phyloP scores from a whole-genome alignment of 768 basidiomycete genomes.

The Tylopilus intermedius region DNA sequence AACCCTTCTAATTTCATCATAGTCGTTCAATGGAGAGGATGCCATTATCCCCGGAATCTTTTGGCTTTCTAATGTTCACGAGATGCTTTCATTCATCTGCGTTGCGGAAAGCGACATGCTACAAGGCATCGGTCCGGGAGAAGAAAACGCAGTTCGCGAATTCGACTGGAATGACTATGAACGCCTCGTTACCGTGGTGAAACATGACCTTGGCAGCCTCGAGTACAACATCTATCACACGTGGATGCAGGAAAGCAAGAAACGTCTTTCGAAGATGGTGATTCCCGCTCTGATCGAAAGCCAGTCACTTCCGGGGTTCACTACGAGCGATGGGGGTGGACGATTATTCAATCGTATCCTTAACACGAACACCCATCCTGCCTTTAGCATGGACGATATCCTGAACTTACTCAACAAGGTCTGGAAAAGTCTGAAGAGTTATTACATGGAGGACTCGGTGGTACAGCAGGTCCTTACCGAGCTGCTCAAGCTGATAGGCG shows the following conservation, averaged over 20 bases:
- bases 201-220: conserved; percentile 95
- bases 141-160: conserved; percentile 83
- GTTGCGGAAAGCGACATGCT: conserved; percentile 99
- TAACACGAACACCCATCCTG: conserved; percentile 78
- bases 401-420: conserved; percentile 95
- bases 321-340: conserved; percentile 89
- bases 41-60: conserved; percentile 95
- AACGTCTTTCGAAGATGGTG: conserved; percentile 93
- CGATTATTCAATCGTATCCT: conserved; percentile 91
- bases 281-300: conserved; percentile 98
- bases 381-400: conserved; percentile 98
- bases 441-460: conserved; percentile 96
- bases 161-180: conserved; percentile 99
- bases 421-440: conserved; percentile 96
- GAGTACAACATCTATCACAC: conserved; percentile 99
- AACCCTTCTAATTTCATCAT: conserved; percentile 4
- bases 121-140: conserved; percentile 95
- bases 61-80: conserved; percentile 99
- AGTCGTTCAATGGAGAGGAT: conserved; percentile 92
- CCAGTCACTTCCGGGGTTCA: conserved; percentile 96
- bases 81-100: conserved; percentile 98
- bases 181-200: conserved; percentile 93
- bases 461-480: conserved; percentile 94
- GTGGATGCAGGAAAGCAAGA: conserved; percentile 98
- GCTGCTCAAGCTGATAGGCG: conserved; percentile 90